These are phyloP conservation scores for Apiotrichum sp. DNA, from an alignment of 1,284 basidiomycete species.

Conservation along the genomic window DNA sequence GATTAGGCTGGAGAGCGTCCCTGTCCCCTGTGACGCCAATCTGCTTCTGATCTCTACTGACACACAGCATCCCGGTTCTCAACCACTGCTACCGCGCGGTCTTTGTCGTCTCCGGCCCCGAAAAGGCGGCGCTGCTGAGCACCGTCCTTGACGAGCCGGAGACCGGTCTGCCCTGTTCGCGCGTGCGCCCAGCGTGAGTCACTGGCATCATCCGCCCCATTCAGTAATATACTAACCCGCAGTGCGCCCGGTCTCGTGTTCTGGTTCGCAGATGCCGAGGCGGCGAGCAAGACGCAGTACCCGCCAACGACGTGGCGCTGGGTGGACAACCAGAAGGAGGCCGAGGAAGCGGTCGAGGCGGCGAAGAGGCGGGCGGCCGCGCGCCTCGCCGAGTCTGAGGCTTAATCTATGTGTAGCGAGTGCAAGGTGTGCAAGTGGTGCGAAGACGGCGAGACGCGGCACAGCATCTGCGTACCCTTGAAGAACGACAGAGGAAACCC, in stretches of 20 bases:
- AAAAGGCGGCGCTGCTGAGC: constrained; percentile 75
- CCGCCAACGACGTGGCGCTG: constrained; percentile 45
- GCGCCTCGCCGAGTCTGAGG: constrained; percentile 16
- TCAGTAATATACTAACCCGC: neutral
- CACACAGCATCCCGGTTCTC: constrained; percentile 61
- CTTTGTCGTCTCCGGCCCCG: constrained; percentile 80
- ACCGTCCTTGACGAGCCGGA: constrained; percentile 79
- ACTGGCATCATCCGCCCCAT: neutral
- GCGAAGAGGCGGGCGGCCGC: constrained; percentile 31
- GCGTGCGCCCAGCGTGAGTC: constrained; percentile 63
- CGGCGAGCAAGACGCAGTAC: constrained; percentile 52
- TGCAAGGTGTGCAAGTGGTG: neutral
- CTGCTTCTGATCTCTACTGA: constrained; percentile 5
- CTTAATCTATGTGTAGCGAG: neutral
- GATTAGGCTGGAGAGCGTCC: no score
- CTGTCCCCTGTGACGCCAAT: no score
- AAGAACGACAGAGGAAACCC: no score
- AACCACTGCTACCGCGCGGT: constrained; percentile 84
- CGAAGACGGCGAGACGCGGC: neutral
- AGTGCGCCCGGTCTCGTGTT: constrained; percentile 73
- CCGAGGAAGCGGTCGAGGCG: constrained; percentile 43
- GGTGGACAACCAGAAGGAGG: constrained; percentile 47
- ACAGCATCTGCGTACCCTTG: no score
- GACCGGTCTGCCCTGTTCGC: constrained; percentile 71
- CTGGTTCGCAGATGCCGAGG: constrained; percentile 82